These are phyloP conservation scores for Colletotrichum orbiculare DNA, from an alignment of 2,329 filamentous ascomycete genomes.

Conservation along the genomic window DNA sequence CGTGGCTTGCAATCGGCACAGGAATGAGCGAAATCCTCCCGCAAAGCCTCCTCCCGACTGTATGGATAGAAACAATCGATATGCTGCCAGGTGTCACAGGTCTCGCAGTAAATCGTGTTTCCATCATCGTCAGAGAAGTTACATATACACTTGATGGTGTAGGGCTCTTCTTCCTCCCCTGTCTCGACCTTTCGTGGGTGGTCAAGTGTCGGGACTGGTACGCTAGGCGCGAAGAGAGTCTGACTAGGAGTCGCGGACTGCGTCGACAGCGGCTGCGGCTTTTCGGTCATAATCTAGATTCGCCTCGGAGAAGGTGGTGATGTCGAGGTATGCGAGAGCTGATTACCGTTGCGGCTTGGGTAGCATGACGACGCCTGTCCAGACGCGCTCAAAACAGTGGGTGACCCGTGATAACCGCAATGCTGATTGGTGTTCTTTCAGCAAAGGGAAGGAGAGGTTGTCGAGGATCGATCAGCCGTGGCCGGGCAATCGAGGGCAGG, in stretches of 20 bases:
- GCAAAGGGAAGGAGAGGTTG: constrained; percentile 2
- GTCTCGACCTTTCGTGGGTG: constrained; percentile 60
- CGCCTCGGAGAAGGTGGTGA: constrained; percentile 55
- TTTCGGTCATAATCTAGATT: constrained; percentile 72
- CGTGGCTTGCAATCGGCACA: constrained; percentile 91
- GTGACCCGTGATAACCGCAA: constrained; percentile 24
- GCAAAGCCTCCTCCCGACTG: constrained; percentile 77
- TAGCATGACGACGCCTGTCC: constrained; percentile 68
- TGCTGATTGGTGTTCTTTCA: constrained; percentile 30
- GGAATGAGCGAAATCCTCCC: constrained; percentile 80
- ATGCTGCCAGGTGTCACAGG: constrained; percentile 97
- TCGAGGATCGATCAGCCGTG: constrained; percentile 6
- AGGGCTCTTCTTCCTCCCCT: constrained; percentile 80
- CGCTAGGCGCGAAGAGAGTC: constrained; percentile 54
- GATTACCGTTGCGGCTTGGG: constrained; percentile 64
- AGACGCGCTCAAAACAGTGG: constrained; percentile 48
- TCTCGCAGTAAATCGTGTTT: constrained; percentile 96
- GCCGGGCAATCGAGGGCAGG: constrained; percentile 8
- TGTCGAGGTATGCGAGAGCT: constrained; percentile 51
- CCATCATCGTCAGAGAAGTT: constrained; percentile 94
- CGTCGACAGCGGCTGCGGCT: constrained; percentile 62
- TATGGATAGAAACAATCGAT: constrained; percentile 93
- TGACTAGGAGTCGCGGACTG: constrained; percentile 68
- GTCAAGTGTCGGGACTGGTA: constrained; percentile 52
- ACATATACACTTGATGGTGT: constrained; percentile 98